Evolutionary conservation across 2,329 filamentous ascomycete genomes (phyloP).

Genomic region (Colletotrichum sp.): DNA sequence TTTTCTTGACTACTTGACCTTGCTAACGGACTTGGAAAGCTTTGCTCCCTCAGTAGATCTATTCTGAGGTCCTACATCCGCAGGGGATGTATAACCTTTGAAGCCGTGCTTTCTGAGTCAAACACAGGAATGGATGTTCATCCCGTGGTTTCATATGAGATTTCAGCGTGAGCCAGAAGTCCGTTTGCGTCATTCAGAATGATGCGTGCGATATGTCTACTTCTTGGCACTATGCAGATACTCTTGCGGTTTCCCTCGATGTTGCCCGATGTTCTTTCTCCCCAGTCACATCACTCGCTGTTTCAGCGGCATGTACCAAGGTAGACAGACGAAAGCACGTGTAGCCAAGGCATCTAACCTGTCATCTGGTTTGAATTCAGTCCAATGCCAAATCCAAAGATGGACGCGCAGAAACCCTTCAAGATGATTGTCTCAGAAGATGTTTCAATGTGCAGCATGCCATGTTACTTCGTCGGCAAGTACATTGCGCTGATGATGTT

Average conservation of each 20-base stretch:
- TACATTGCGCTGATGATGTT: not conserved
- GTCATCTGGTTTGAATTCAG: not conserved
- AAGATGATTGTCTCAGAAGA: not conserved
- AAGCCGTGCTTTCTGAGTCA: not conserved
- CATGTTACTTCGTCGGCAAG: not conserved
- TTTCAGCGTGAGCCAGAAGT: not conserved
- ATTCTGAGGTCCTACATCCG: not conserved
- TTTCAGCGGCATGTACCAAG: not conserved
- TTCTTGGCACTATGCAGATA: not conserved
- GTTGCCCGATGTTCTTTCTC: not conserved
- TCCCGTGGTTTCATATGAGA: not conserved
- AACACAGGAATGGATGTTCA: not conserved
- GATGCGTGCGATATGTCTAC: not conserved
- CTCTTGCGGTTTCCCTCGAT: not conserved
- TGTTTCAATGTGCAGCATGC: not conserved
- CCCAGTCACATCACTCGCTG: not conserved
- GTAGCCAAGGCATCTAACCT: not conserved
- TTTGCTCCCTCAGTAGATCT: not conserved
- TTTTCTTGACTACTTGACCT: not conserved
- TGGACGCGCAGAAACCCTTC: not conserved
- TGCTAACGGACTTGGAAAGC: not conserved
- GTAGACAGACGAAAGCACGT: not conserved
- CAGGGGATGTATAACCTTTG: not conserved
- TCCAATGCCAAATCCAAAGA: not conserved
- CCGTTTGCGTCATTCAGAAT: not conserved